These are phyloP conservation scores for Salicornia ramosissima DNA, from an alignment of 148 eudicot genomes.

Conservation along the genomic window DNA sequence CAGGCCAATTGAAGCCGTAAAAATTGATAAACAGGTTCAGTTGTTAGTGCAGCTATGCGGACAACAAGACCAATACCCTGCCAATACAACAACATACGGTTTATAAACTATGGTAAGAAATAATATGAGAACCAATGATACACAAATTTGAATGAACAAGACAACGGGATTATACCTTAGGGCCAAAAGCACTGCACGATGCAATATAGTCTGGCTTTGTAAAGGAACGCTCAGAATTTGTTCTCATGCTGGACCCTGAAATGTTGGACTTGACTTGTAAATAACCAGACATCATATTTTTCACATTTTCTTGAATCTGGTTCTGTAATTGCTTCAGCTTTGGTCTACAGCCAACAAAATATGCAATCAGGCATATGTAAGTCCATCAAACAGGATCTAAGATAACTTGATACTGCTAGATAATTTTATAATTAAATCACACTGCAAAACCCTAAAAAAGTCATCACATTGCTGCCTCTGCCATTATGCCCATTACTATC, in stretches of 20 bases:
- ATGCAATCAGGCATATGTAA: neutral
- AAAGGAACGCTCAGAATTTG: slow-evolving; percentile 24
- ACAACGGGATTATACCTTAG: slow-evolving; percentile 47
- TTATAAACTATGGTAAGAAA: neutral
- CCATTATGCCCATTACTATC: too few relatives aligned
- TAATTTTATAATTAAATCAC: too few relatives aligned
- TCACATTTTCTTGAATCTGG: slow-evolving; percentile 68
- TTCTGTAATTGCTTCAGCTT: slow-evolving; percentile 52
- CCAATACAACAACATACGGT: neutral
- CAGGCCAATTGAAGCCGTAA: slow-evolving; percentile 54
- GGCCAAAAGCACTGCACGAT: slow-evolving; percentile 86
- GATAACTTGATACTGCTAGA: too few relatives aligned
- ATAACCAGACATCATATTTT: slow-evolving; percentile 63
- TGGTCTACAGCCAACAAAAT: slow-evolving; percentile 49
- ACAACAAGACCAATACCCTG: slow-evolving; percentile 66
- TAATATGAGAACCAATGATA: neutral
- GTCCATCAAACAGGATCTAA: neutral
- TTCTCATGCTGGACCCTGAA: slow-evolving; percentile 23
- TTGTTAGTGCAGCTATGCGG: slow-evolving; percentile 68
- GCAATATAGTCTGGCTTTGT: slow-evolving; percentile 59
- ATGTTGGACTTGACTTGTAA: slow-evolving; percentile 45
- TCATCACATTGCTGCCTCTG: too few relatives aligned
- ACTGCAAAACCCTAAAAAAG: too few relatives aligned
- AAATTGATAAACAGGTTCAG: slow-evolving; percentile 74
- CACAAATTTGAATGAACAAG: neutral